Base-by-base conservation (phyloP, 2,329 filamentous ascomycete genomes). In the Trichoderma simmonsii region DNA sequence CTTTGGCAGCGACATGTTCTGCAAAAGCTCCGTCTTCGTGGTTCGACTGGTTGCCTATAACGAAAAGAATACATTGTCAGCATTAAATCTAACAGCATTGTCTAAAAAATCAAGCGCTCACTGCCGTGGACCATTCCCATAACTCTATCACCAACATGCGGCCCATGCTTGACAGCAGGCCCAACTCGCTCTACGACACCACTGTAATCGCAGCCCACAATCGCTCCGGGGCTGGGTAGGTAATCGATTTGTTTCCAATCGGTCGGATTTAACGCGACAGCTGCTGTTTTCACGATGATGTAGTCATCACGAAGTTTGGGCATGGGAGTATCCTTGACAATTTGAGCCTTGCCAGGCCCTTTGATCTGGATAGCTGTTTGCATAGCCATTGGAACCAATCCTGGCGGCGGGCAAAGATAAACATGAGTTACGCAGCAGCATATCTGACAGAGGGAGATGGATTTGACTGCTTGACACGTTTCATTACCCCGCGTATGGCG, bases 181-280 rank as follows among this genome's bases (percentile, higher is more conserved):
- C 85, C 86, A 34, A 87, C 79, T 66, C 83, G 81, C 60, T 85
- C 81, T 3, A 87, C 82, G n/a, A 83, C 75, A 54, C 86, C 85
- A 36, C 82, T 82, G 67, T 83, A 87, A 75, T 87, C 86, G 65
- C 81, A 84, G 11, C 85, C 85, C 36, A 81, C 71, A 51, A 76
- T 74, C 36, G 73, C 34, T 15, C 77, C 77, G 28, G 74, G 64
- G n/a, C 63, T 57, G 7, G 63, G 62, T 5, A 54, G 59, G 12
- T 54, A 28, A 28, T 80, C 73, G 62, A 82, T 74, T 61, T 74
- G 75, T 73, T 82, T 80, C 77, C 77, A 81, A 67, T 82, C 81
- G 0, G 78, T 77, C 0, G 80, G 81, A 62, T 82, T 82, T 36
- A 82, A 63, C 24, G 74, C 81, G 6, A 81, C 78, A 8, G 81